Base-by-base conservation (phyloP, 1,139 yeast genomes). In the Sugiyamaella xylanicola region DNA sequence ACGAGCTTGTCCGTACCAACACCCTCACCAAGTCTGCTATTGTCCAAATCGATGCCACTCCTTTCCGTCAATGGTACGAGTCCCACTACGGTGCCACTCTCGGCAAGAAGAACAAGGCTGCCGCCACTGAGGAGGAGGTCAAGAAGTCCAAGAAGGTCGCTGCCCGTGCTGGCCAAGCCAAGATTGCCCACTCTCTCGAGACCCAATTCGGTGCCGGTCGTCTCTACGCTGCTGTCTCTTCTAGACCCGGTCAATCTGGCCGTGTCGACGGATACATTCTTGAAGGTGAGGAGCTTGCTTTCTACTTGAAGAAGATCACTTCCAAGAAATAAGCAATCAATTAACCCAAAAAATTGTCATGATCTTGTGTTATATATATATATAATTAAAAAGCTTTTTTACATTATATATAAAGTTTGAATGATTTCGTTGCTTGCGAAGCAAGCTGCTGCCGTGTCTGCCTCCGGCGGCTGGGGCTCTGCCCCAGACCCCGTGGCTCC, bases 221-320 rank as follows among this genome's bases (percentile, higher is more conserved):
- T 83, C 87, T 93, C 75, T 93, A 93, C 84, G 99, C 99, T 79
- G 86, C 85, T 78, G 91, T 93, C 77, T 91, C 99, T 71, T 93
- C 99, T 61, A 92, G 99, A 86, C 99, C 99, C 79, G 99, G 99
- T 81, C 99, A 93, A 86, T 87, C 96, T 70, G 99, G 99, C 82
- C 95, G 99, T 85, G 87, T 93, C 83, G 99, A 95, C 79, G 99
- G 99, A 82, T 93, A 95, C 95, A 87, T 93, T 82, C 89, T 95
- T 80, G 99, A 93, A 85, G 99, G 99, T 82, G 99, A 95, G 80
- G 99, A 93, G 84, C 90, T 93, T 80, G 98, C 98, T 79, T 93
- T 93, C 96, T 93, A 93, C 96, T 87, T 93, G 80, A 91, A 96
- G 87, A 92, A 96, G 90, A 85, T 93, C 83, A 85, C 97, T 78